These are phyloP conservation scores for Dacryopinax spathularia DNA, from an alignment of 768 basidiomycete genomes.

Conservation along the genomic window DNA sequence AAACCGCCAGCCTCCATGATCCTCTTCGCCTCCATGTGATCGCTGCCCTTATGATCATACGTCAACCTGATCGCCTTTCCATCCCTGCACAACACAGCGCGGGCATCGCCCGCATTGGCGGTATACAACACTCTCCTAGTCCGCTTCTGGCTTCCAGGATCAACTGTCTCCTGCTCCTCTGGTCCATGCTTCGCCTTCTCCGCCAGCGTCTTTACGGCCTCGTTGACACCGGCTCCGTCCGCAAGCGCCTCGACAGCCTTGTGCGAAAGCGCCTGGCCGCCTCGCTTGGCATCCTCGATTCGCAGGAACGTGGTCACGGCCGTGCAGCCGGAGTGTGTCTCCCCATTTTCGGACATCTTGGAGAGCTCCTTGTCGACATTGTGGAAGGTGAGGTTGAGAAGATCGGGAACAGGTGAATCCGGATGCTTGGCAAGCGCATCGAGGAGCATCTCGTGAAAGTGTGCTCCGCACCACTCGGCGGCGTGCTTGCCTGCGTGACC, in stretches of 20 bases:
- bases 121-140: conserved; percentile 67
- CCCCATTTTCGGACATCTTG: conserved; percentile 71
- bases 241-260: conserved; percentile 9
- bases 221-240: not conserved
- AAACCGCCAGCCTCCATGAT: conserved; percentile 97
- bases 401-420: conserved; percentile 55
- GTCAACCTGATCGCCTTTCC: conserved; percentile 87
- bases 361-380: conserved; percentile 75
- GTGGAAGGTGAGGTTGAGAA: conserved; percentile 90
- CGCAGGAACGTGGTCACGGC: conserved; percentile 92
- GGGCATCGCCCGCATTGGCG: conserved; percentile 93
- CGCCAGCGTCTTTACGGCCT: not conserved
- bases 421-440: conserved; percentile 40
- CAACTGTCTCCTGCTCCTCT: conserved; percentile 34
- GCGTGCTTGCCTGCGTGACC: conserved; percentile 98
- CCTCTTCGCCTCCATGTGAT: conserved; percentile 92
- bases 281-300: conserved; percentile 59
- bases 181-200: conserved; percentile 32
- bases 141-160: conserved; percentile 34
- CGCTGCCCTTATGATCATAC: conserved; percentile 97
- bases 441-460: conserved; percentile 69
- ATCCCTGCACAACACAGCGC: conserved; percentile 80
- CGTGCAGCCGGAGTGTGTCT: conserved; percentile 93
- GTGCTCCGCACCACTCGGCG: conserved; percentile 94
- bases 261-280: conserved; percentile 46